Evolutionary conservation across 805 yeast genomes (phyloP), one percentile per base, ranked within the genome.

Genomic region (Teunomyces tritomae): DNA sequence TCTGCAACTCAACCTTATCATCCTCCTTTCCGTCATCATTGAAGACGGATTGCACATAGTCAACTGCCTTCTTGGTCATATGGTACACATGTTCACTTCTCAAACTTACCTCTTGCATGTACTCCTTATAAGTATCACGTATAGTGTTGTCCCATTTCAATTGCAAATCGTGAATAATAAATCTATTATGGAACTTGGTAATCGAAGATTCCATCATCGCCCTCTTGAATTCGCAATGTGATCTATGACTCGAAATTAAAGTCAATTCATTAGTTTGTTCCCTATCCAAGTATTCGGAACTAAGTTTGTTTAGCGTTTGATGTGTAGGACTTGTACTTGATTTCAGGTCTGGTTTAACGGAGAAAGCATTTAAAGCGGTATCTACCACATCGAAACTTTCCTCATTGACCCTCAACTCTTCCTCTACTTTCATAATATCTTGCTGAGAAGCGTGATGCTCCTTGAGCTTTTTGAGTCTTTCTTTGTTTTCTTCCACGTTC

Each of bases 71-170:
- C 45, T 74, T 70, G 8, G 79, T 70, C 71, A 78, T 68, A 44
- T 74, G 74, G 55, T 74, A 78, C 2, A 63, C 62, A 29, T 69
- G 70, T 0, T 76, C 65, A 48, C 65, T 73, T 44, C 77, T 61
- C 35, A 76, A 80, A 8, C 71, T 63, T 5, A 76, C 63, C 42
- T 69, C 70, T 10, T 71, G 67, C 20, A 83, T 60, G 57, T 85
- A 88, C 39, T 81, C 77, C 60, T 79, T 77, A 39, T 89, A 67
- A 9, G 79, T 68, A 57, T 89, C 82, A 47, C 97, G 71, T 8
- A 83, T 76, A 3, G 69, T 60, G 50, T 86, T 83, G 63, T 87
- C 85, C 96, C 97, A 90, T 55, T 83, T 86, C 55, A 90, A 61
- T 56, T 84, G 80, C 63, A 89, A 74, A 47, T 85, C 81, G 55